phyloP scores from a whole-genome alignment of 179 eudicot species.

The Spinacia oleracea region DNA sequence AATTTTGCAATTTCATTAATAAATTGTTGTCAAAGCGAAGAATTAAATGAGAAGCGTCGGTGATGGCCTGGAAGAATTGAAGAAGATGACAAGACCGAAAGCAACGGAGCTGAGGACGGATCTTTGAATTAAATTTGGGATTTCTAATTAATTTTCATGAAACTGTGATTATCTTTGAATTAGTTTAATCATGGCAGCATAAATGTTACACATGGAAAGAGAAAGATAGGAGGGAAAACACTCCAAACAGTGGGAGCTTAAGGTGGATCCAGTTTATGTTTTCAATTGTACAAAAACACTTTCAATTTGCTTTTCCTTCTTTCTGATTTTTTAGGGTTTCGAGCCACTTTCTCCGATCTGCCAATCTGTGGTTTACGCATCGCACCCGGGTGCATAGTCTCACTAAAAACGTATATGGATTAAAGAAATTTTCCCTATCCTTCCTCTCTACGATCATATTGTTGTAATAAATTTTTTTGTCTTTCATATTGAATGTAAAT shows the following conservation, averaged over 20 bases:
- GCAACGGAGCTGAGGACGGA: constrained; percentile 59
- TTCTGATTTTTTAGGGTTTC: neutral
- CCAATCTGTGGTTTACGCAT: no score
- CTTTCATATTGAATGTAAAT: no score
- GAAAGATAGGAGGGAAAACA: neutral
- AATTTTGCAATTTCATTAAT: neutral
- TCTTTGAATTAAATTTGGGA: constrained; percentile 26
- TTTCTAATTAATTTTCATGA: neutral
- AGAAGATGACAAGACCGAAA: constrained; percentile 36
- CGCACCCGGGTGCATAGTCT: no score
- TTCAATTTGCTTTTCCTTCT: neutral
- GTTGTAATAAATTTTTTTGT: no score
- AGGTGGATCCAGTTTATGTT: constrained; percentile 36
- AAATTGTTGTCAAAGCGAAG: neutral
- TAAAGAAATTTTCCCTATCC: no score
- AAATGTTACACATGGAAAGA: constrained; percentile 7
- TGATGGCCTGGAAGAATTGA: constrained; percentile 7
- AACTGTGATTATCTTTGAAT: neutral
- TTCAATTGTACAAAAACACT: neutral
- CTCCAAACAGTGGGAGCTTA: constrained; percentile 36
- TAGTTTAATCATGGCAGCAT: neutral
- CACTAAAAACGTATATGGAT: no score
- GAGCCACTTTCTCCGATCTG: neutral
- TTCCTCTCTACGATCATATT: no score
- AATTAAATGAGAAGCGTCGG: constrained; percentile 39